Evolutionary conservation across 176 grass and related monocot genomes (phyloP), one percentile per base, ranked within the genome.

Genomic region (Lolium multiflorum): DNA sequence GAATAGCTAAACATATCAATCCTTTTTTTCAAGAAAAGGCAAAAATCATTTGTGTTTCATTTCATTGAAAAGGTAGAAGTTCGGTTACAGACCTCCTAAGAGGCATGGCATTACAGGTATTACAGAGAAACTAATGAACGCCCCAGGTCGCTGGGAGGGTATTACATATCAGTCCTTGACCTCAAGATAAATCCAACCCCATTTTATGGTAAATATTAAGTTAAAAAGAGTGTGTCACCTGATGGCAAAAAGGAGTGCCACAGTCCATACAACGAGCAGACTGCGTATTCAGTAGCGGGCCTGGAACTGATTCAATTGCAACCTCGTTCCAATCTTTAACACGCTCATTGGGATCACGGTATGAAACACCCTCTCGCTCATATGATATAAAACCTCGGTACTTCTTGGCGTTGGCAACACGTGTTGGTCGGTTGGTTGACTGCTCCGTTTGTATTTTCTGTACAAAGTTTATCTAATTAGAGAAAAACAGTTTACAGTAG

Each of bases 201-300:
- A 82, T 39, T 12, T 48, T 68, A 52, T 8, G 41, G 67, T 62
- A 87, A 47, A 17, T 20, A 50, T 43, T 56, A 25, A 46, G 31
- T 74, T 3, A 76, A 59, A 83, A 86, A 46, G 6, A 76, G 3
- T 61, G 76, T 8, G 26, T 87, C 71, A 96, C 97, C 94, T 99
- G 97, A 91, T 99, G 97, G 89, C 97, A 99, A 73, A 96, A 99
- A 65, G 97, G 97, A 89, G 97, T 99, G 28, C 97, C 97, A 85
- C 97, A 99, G 82, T 99, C 97, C 97, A 99, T 99, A 84, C 97
- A 99, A 41, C 97, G 94, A 87, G 97, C 97, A 44, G 97, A 96
- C 80, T 99, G 97, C 35, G 97, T 99, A 60, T 90, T 94, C 66
- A 99, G 65, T 55, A 99, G 80, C 44, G 97, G 85, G 51, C 94